These are phyloP conservation scores for Withania somnifera DNA, from an alignment of 305 asterid species.

Conservation along the genomic window DNA sequence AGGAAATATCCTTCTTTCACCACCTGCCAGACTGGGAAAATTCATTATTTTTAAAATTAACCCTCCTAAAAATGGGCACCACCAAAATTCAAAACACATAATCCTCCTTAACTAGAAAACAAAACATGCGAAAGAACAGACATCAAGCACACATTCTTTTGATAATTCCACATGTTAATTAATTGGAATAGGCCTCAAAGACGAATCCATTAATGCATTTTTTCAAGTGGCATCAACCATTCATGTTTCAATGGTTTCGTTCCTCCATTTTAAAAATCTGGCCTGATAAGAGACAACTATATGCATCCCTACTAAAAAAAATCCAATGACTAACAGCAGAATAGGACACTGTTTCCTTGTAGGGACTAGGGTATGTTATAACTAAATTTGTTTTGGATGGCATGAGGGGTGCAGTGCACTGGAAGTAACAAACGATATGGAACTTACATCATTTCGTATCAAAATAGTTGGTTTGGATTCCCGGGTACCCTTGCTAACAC, in stretches of 20 bases:
- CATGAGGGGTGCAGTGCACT: neutral
- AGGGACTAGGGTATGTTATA: neutral
- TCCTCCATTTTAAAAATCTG: neutral
- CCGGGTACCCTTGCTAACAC: constrained; percentile 60
- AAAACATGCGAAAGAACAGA: neutral
- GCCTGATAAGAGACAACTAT: neutral
- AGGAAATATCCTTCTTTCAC: too few relatives aligned
- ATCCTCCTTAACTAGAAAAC: neutral
- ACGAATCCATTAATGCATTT: neutral
- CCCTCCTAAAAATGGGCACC: too few relatives aligned
- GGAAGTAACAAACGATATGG: neutral
- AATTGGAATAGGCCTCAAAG: neutral
- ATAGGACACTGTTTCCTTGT: neutral
- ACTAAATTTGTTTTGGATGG: neutral
- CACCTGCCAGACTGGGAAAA: too few relatives aligned
- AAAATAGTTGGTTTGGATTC: constrained; percentile 86
- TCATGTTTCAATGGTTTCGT: neutral
- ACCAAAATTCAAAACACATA: neutral
- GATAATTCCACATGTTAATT: neutral
- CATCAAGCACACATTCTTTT: neutral
- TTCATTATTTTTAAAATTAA: too few relatives aligned
- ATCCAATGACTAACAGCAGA: neutral
- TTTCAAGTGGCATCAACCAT: too few relatives aligned
- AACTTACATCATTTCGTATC: constrained; percentile 83
- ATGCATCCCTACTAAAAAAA: neutral